Evolutionary conservation across 176 grass and related monocot species (phyloP).

Genomic region (Aegilops tauschii): DNA sequence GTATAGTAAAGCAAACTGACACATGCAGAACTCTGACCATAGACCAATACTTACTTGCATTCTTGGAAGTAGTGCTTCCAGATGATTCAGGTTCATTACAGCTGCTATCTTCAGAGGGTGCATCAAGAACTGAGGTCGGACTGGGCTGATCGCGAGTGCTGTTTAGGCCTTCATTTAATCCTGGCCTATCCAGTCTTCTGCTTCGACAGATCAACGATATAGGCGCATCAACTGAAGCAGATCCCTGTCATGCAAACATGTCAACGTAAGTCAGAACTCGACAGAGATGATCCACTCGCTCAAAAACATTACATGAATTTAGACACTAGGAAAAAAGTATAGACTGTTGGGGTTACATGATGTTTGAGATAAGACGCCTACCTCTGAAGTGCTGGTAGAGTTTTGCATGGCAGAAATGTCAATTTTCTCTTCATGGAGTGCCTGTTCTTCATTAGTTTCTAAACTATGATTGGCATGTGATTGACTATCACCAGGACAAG

Average conservation of each 20-base stretch:
- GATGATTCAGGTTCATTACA: slow-evolving; percentile 57
- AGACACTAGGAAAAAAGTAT: not conserved
- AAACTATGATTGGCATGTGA: not conserved
- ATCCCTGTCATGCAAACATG: slow-evolving; percentile 46
- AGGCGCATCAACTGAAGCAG: slow-evolving; percentile 30
- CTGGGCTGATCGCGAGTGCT: slow-evolving; percentile 69
- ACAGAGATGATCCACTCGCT: not conserved
- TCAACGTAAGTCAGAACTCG: not conserved
- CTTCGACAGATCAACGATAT: slow-evolving; percentile 18
- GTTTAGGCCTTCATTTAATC: slow-evolving; percentile 28
- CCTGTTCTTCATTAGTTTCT: not conserved
- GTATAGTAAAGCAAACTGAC: not conserved
- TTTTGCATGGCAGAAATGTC: slow-evolving; percentile 13
- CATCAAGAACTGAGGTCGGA: slow-evolving; percentile 87
- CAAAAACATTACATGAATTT: not conserved
- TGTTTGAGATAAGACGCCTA: slow-evolving; percentile 16
- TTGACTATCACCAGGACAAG: slow-evolving; percentile 5
- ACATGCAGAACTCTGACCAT: not conserved
- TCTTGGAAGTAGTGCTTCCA: slow-evolving; percentile 28
- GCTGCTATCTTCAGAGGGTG: slow-evolving; percentile 65
- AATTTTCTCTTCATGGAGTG: not conserved
- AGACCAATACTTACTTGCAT: slow-evolving; percentile 48
- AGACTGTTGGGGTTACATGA: not conserved
- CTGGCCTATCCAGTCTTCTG: slow-evolving; percentile 37
- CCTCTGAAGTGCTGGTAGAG: slow-evolving; percentile 30